Conservation (phyloP, 495 filamentous ascomycete genomes). For the Penicillium steckii region DNA sequence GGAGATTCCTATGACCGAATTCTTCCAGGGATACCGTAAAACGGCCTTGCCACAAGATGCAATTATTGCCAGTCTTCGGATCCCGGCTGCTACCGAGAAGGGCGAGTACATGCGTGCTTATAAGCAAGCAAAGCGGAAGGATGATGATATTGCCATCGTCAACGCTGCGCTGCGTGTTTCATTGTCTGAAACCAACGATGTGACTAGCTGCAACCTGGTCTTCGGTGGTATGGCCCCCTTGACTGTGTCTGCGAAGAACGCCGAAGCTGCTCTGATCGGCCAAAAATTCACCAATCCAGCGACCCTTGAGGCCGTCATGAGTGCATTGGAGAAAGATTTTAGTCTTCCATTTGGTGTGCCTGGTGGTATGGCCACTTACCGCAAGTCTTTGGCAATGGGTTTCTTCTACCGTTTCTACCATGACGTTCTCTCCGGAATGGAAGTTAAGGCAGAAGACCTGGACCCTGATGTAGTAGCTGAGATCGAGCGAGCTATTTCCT, state of each 20-base stretch:
- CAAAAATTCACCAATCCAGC: conserved; percentile 76
- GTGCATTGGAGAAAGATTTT: conserved; percentile 82
- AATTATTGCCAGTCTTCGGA: conserved; percentile 81
- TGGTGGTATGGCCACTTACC: conserved; percentile 94
- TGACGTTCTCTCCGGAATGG: conserved; percentile 55
- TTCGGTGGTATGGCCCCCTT: conserved; percentile 91
- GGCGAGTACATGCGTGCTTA: conserved; percentile 66
- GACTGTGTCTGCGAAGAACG: conserved; percentile 78
- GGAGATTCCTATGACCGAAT: conserved; percentile 85
- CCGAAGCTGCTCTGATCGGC: conserved; percentile 66
- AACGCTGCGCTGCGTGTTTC: conserved; percentile 76
- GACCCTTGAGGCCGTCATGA: conserved; percentile 86
- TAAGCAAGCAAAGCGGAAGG: conserved; percentile 94
- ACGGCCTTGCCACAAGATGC: conserved; percentile 82
- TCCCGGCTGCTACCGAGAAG: conserved; percentile 62
- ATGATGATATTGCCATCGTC: conserved; percentile 96
- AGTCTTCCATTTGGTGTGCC: conserved; percentile 82
- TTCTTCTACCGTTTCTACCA: conserved; percentile 93
- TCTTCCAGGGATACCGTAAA: conserved; percentile 87
- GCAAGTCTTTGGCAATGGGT: conserved; percentile 82
- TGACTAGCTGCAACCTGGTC: conserved; percentile 70
- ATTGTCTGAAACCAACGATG: conserved; percentile 61
- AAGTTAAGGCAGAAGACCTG: conserved; percentile 39
- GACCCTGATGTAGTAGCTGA: conserved; percentile 56
- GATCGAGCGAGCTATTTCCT: conserved; percentile 60